Base-by-base conservation (phyloP, 2,329 filamentous ascomycete genomes). In the Hypoxylon sp. region DNA sequence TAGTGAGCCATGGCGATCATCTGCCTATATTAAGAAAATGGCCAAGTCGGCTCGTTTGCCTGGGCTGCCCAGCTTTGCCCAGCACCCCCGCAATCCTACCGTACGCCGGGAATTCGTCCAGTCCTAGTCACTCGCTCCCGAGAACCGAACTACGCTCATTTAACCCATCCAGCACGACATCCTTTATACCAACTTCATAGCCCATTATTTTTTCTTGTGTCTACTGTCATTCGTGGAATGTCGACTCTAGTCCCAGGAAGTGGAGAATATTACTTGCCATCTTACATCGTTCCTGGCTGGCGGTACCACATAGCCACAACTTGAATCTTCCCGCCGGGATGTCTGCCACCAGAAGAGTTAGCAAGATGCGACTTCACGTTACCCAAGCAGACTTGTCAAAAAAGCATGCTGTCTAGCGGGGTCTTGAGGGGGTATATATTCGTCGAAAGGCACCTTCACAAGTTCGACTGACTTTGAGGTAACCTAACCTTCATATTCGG, bases 341-440 rank as follows among this genome's bases (percentile, higher is more conserved):
- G 29, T 44, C 24, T 58, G 35, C 35, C 29, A 19, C 57, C 42
- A 42, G 24, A 17, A 21, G 17, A 52, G 24, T 35, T 55, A 39
- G 11, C 48, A 55, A 37, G 37, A 72, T 73, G 71, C 65, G 50
- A 65, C 63, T 48, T 66, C 52, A 64, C 42, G 37, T 42, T 19
- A 42, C 44, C 31, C 55, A 55, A 63, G 47, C 19, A 63, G 50
- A 48, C 31, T 70, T 44, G 39, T 62, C 50, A n/a, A 37, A 42
- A 10, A 44, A 52, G 54, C 19, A 55, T 70, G 50, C 57, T 57
- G 60, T 52, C 27, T 62, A 32, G 56, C 51, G 31, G 59, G 27
- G 24, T 47, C 29, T 31, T 44, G n/a, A 44, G 29, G 21, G 39
- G 7, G 10, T 69, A 75, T 73, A 71, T 72, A 74, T 68, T 60